phyloP scores from a whole-genome alignment of 2,329 filamentous ascomycete genomes.

The Aspergillus ochraceus region DNA sequence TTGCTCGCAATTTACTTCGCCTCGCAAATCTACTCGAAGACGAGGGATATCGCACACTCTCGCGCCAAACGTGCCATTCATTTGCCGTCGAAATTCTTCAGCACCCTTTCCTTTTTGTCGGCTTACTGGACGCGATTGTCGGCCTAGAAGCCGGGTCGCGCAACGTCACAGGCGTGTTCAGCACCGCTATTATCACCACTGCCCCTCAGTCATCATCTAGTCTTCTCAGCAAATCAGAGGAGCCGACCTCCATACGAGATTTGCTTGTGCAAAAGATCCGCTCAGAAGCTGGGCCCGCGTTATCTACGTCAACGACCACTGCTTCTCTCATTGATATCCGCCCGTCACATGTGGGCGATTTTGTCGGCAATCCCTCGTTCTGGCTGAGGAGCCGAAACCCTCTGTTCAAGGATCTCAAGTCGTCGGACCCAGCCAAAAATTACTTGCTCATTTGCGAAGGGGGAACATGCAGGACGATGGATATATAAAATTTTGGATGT shows the following conservation, averaged over 20 bases:
- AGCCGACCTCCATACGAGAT: constrained; percentile 29
- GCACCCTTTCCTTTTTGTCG: constrained; percentile 88
- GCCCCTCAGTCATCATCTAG: constrained; percentile 12
- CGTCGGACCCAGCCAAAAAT: constrained; percentile 35
- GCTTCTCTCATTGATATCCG: constrained; percentile 39
- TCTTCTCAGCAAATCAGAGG: constrained; percentile 18
- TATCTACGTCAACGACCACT: constrained; percentile 34
- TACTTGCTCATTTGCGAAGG: constrained; percentile 41
- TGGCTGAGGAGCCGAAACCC: constrained; percentile 41
- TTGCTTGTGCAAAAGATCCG: constrained; percentile 34
- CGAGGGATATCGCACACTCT: constrained; percentile 62
- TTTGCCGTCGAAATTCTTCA: constrained; percentile 92
- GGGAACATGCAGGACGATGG: constrained; percentile 36
- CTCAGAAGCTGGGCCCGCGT: constrained; percentile 31
- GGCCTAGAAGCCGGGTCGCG: constrained; percentile 69
- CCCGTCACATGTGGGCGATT: constrained; percentile 33
- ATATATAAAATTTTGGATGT: constrained; percentile 25
- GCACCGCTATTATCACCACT: constrained; percentile 30
- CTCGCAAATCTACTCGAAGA: constrained; percentile 70
- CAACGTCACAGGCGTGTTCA: constrained; percentile 57
- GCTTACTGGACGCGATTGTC: constrained; percentile 74
- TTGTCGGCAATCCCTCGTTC: constrained; percentile 35
- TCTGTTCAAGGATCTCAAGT: constrained; percentile 38
- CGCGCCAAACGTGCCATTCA: constrained; percentile 72
- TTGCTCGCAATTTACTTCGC: constrained; percentile 83